Evolutionary conservation across 1,139 yeast species (phyloP), one percentile per base, ranked within the genome.

Genomic region (Lodderomyces beijingensis): DNA sequence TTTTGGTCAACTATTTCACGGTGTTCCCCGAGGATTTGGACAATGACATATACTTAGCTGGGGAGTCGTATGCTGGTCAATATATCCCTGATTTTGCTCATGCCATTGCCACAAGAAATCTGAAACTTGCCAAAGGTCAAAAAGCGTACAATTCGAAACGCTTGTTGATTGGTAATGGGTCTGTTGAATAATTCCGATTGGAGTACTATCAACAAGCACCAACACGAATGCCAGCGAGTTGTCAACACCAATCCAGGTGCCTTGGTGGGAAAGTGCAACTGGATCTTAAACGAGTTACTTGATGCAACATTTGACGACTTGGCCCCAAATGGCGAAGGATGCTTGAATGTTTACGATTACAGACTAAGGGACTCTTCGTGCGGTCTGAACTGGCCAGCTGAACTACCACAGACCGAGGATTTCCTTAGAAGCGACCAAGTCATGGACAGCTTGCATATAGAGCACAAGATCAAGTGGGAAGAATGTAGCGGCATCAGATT

Each of bases 81-180:
- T n/a, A n/a, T n/a, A n/a, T n/a, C n/a, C n/a, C n/a, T n/a, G 86
- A 83, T 55, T 73, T 89, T 39, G 94, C 93, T 1, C 61, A 72
- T 31, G 78, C 76, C 2, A 69, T 89, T 12, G 49, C 77, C 34
- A 60, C 70, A 2, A 55, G 70, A 30, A 76, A 79, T 50, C 56
- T n/a, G 60, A 31, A 45, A 59, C 5, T 39, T 54, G 4, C 38
- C 41, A 1, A 34, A 2, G 45, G 45, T 2, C 46, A 52, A 11
- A 41, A 43, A 10, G 41, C 26, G 14, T 60, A 73, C 41, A 65
- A 79, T 36, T 53, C 88, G 37, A 65, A 73, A 41, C 91, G 89
- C 0, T 51, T 86, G n/a, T 45, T 87, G 44, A 81, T 91, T 37
- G 97, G 97, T 8, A 91, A 91, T 57, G 97, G 96, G 1, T 91